Evolutionary conservation across 805 yeast species (phyloP).

Genomic region (Saturnispora hagleri): DNA sequence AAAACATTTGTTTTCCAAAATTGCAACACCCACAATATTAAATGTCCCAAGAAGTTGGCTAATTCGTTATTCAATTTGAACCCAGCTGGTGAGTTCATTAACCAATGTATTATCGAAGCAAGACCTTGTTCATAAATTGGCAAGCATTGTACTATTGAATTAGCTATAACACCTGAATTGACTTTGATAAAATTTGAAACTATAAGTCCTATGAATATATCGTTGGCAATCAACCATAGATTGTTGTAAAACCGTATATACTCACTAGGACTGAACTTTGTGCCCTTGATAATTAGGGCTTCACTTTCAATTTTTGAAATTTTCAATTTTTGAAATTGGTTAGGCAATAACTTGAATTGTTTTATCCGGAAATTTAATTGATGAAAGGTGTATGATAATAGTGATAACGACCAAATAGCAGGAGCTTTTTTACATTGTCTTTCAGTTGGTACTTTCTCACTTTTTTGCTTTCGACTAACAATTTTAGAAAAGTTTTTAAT

Average conservation of each 20-base stretch:
- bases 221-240: conserved; percentile 80
- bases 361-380: conserved; percentile 73
- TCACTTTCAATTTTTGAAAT: conserved; percentile 33
- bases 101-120: conserved; percentile 49
- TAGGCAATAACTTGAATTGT: conserved; percentile 71
- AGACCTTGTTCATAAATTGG: conserved; percentile 24
- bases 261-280: conserved; percentile 36
- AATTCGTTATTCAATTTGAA: conserved; percentile 83
- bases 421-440: neutral
- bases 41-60: conserved; percentile 76
- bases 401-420: conserved; percentile 6
- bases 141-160: conserved; percentile 18
- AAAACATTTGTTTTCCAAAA: conserved; percentile 40
- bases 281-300: conserved; percentile 30
- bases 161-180: conserved; percentile 14
- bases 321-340: conserved; percentile 55
- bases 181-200: conserved; percentile 37
- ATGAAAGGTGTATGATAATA: conserved; percentile 38
- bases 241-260: conserved; percentile 79
- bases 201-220: conserved; percentile 63
- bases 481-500: conserved; percentile 7
- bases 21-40: conserved; percentile 75
- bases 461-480: neutral
- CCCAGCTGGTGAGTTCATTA: conserved; percentile 89
- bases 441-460: neutral